phyloP scores from a whole-genome alignment of 106 monocot species.

The Phalaenopsis aphrodite region DNA sequence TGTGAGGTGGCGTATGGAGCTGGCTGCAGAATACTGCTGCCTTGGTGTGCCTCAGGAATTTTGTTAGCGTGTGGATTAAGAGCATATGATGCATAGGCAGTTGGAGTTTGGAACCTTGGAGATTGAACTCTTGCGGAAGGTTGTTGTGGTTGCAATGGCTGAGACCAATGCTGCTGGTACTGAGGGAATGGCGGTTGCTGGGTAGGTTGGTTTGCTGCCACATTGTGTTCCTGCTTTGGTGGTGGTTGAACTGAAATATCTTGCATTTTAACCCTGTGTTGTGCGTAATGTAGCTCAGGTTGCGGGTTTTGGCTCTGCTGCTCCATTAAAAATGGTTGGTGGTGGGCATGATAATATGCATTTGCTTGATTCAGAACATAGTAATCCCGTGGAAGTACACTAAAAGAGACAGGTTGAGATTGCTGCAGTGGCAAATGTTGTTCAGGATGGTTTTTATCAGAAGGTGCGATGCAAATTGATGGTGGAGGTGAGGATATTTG shows the following conservation, averaged over 20 bases:
- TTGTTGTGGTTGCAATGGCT: not conserved
- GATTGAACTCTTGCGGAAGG: slow-evolving; percentile 17
- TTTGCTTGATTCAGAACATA: slow-evolving; percentile 33
- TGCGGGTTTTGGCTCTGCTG: slow-evolving; percentile 25
- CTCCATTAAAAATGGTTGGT: not conserved
- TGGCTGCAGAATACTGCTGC: not conserved
- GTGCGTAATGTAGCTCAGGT: slow-evolving; percentile 38
- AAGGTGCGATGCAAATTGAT: not conserved
- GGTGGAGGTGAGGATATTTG: slow-evolving; percentile 14
- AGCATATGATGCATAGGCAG: not conserved
- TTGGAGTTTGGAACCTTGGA: slow-evolving; percentile 19
- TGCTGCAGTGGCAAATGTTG: not conserved
- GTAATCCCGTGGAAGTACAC: slow-evolving; percentile 24
- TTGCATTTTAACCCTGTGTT: slow-evolving; percentile 18
- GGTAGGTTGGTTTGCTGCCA: slow-evolving; percentile 17
- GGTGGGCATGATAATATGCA: slow-evolving; percentile 26
- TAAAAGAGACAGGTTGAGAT: slow-evolving; percentile 5
- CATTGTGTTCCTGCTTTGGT: not conserved
- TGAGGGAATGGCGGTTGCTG: slow-evolving; percentile 18
- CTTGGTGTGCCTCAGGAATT: not conserved
- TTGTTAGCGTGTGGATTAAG: slow-evolving; percentile 24
- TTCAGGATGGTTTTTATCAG: slow-evolving; percentile 26
- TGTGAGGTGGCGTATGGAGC: not conserved
- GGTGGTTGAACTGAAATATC: slow-evolving; percentile 19
- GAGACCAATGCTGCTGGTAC: slow-evolving; percentile 22